phyloP scores from a whole-genome alignment of 2,329 filamentous ascomycete species.

The Emmonsiellopsis sp. region DNA sequence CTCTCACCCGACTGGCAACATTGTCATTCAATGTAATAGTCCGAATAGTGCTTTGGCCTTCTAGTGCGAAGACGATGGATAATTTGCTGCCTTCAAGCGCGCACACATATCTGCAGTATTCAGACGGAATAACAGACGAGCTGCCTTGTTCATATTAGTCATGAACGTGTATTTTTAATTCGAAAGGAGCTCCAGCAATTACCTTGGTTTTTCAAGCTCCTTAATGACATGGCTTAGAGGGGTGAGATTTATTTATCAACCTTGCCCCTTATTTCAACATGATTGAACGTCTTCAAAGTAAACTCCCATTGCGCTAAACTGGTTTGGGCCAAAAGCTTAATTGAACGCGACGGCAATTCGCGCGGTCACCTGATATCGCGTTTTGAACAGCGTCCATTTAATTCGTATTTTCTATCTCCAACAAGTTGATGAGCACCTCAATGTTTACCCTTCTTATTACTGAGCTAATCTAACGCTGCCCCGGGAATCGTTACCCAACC shows the following conservation, averaged over 20 bases:
- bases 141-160: not conserved
- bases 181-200: not conserved
- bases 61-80: not conserved
- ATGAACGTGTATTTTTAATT: not conserved
- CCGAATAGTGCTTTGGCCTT: conserved; percentile 1
- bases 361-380: no score
- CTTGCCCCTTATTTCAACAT: not conserved
- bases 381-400: no score
- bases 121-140: conserved; percentile 2
- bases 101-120: conserved; percentile 3
- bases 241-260: not conserved
- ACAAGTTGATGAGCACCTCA: no score
- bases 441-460: no score
- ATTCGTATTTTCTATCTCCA: no score
- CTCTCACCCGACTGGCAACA: not conserved
- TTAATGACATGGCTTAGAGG: not conserved
- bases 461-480: no score
- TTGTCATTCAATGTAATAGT: conserved; percentile 1
- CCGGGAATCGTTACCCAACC: no score
- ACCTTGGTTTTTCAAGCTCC: conserved; percentile 1
- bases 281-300: not conserved
- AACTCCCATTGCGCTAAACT: no score
- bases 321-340: no score
- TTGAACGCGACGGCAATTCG: no score
- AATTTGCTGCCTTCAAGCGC: not conserved